phyloP scores from a whole-genome alignment of 169 alveolate genomes.

The Hammondia hammondi region DNA sequence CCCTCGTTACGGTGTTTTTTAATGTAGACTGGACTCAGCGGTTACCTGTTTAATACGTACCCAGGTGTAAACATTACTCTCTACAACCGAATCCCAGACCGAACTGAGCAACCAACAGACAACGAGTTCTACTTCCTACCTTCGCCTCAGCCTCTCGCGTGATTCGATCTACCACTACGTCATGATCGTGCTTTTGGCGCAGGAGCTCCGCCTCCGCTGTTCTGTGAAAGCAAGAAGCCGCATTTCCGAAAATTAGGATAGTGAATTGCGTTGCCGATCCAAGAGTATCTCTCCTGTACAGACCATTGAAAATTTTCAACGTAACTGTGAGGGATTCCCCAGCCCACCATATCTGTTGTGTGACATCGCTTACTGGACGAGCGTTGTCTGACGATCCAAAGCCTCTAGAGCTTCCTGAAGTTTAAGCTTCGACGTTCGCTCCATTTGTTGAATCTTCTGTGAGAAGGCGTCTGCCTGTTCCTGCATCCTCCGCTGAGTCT shows the following conservation, averaged over 20 bases:
- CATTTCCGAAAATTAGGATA: too few species aligned
- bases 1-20: too few species aligned
- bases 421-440: not conserved
- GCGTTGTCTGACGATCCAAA: not conserved
- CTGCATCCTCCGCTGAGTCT: not conserved
- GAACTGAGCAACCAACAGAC: not conserved
- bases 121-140: not conserved
- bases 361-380: not conserved
- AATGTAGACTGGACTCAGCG: too few species aligned
- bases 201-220: constrained; percentile 4
- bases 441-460: not conserved
- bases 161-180: not conserved
- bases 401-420: not conserved
- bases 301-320: too few species aligned
- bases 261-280: too few species aligned
- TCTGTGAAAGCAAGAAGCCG: not conserved
- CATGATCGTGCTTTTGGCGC: not conserved
- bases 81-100: too few species aligned
- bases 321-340: too few species aligned
- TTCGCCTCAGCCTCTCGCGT: constrained; percentile 2
- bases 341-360: too few species aligned
- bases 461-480: not conserved
- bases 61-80: too few species aligned
- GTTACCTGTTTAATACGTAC: too few species aligned
- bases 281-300: too few species aligned